Evolutionary conservation across 768 basidiomycete species (phyloP), one percentile per base, ranked within the genome.

Genomic region (Pleurotus salmoneostramineus): DNA sequence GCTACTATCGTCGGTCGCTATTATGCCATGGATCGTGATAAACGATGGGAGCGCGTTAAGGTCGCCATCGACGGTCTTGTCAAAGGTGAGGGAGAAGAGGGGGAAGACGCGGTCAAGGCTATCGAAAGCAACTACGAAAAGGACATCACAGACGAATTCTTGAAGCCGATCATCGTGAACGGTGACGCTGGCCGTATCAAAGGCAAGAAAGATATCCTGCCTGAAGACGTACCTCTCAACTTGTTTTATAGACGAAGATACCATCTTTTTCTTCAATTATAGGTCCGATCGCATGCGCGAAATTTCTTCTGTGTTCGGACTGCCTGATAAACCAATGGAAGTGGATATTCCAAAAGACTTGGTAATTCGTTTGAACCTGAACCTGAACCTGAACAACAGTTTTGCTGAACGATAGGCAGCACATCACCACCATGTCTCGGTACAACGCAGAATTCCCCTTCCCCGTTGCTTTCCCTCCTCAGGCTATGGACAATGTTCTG

Each of bases 1-100:
- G 87, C 91, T 4, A 95, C 93, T 5, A 79, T 96, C 50, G 76
- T 95, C 43, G 95, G 94, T 5, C 75, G 95, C 54, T 98, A 98
- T 79, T 98, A 95, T 63, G 95, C 93, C 34, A 96, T 96, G 94
- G 95, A 96, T 74, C 85, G 93, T 40, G 94, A 96, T 71, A 95
- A 95, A 80, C 85, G 95, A 48, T 98, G 95, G 95, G 95, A 98
- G 69, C 82, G 95, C 36, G 71, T 98, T 68, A 93, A 93, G 79
- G 78, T 93, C 60, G 95, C 95, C 3, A 80, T 95, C 0, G 93
- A 96, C 40, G 91, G 87, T 3, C 81, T 98, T 45, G 82, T 93
- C 5, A 78, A 82, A 42, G 94, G 94, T 5, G 87, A 84, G 50
- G 79, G 79, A 14, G 77, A 83, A 61, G 74, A 75, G 27, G 83